These are phyloP conservation scores for Drechslerella coelobrocha DNA, from an alignment of 2,329 filamentous ascomycete genomes.

Conservation along the genomic window DNA sequence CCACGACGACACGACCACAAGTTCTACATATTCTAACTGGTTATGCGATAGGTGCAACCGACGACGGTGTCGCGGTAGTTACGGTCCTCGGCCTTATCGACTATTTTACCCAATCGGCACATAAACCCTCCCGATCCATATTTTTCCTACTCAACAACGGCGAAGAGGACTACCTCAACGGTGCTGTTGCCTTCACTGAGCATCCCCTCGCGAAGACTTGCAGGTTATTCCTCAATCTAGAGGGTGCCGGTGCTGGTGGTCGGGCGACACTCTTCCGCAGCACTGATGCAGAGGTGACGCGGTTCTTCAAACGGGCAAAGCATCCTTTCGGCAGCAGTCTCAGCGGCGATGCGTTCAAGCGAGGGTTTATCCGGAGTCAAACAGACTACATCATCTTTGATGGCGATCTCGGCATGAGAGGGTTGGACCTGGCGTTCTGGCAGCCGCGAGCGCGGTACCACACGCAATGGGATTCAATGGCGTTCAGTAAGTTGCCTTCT, in stretches of 20 bases:
- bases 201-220: conserved; percentile 80
- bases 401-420: conserved; percentile 77
- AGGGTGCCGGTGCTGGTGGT: conserved; percentile 91
- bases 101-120: conserved; percentile 70
- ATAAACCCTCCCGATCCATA: conserved; percentile 70
- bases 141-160: conserved; percentile 91
- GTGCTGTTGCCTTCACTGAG: conserved; percentile 81
- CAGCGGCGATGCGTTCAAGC: conserved; percentile 81
- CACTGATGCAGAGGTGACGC: conserved; percentile 84
- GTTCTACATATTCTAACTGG: background rate
- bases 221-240: conserved; percentile 84
- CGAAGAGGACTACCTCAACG: conserved; percentile 90
- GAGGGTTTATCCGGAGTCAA: conserved; percentile 78
- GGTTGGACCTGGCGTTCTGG: conserved; percentile 91
- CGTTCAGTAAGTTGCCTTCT: conserved; percentile 64
- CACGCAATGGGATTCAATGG: conserved; percentile 83
- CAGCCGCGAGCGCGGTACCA: conserved; percentile 86
- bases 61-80: conserved; percentile 91
- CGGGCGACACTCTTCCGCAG: conserved; percentile 85
- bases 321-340: conserved; percentile 86
- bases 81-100: conserved; percentile 82
- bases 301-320: conserved; percentile 71
- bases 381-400: conserved; percentile 90
- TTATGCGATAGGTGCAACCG: conserved; percentile 72
- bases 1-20: background rate